Percentiles rank a stretch among this genome's conserved stretches.
Evolutionary conservation across 495 filamentous ascomycete genomes (phyloP).

Genomic region (Stereocaulon alpinum): DNA sequence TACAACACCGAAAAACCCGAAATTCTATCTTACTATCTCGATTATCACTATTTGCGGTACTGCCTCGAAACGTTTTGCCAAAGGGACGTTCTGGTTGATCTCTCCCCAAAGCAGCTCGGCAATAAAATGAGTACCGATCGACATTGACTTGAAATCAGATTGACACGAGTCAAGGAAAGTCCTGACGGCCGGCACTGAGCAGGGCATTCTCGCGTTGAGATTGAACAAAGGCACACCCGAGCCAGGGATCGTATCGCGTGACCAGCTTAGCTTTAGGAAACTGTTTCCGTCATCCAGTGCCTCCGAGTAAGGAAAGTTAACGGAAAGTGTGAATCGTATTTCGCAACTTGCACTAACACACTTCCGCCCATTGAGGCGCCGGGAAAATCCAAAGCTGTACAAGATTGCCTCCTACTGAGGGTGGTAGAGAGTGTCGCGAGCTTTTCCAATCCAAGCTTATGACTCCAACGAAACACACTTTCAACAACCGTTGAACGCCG

Average conservation of each 20-base stretch:
- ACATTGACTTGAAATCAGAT: too few relatives aligned
- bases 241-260: background rate
- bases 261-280: background rate
- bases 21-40: background rate
- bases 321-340: background rate
- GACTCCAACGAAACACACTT: background rate
- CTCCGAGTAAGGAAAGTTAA: background rate
- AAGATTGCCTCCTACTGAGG: background rate
- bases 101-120: background rate
- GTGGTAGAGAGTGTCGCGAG: background rate
- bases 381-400: background rate
- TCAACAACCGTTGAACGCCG: background rate
- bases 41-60: background rate
- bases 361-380: background rate
- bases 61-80: background rate
- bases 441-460: background rate
- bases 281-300: background rate
- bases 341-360: background rate
- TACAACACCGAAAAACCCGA: background rate
- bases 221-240: background rate
- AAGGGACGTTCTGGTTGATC: background rate
- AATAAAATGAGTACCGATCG: background rate
- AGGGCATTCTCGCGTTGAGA: background rate
- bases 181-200: background rate
- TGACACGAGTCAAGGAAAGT: background rate